Base-by-base conservation (phyloP, 208 protist genomes). In the Leishmania aethiopica region DNA sequence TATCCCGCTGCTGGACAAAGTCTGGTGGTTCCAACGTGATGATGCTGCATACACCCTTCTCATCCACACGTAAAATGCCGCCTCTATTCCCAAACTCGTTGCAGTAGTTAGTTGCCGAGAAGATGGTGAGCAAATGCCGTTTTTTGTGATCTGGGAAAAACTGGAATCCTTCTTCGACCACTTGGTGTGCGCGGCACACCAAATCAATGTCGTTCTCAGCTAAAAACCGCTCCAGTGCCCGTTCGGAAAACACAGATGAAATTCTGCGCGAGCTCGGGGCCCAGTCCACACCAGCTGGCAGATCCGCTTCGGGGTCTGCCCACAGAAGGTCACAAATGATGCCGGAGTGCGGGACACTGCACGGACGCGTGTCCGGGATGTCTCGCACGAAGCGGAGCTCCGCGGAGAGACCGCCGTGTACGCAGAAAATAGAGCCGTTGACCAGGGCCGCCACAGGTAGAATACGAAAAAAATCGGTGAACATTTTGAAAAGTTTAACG, bases 31-130 rank as follows among this genome's bases (percentile, higher is more conserved):
- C 95, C 8, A 98, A 71, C 0, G 99, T 97, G 75, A 99, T 96
- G 84, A 97, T 89, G 72, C 91, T 94, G 81, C 99, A 99, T 77
- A 99, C 98, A 0, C 99, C 89, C 6, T 97, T 96, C 64, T 99
- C 95, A 79, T 99, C 98, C 0, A 99, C 97, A 72, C 92, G 96
- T 93, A 99, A 97, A 88, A 99, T 97, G 8, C 99, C 99, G 28
- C 99, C 99, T n/a, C 98, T 92, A 84, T 99, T 99, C 78, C 99
- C 99, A 89, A 99, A 99, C 86, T 99, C 99, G 78, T 98, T 99
- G 90, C 99, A 99, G 87, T 99, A 99, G 93, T 99, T 99, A 45
- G 99, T 99, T 1, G 99, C 99, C 2, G 97, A 99, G 88, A 99
- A 99, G 13, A 99, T 87, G 0, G 99, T 99, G 32, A 99, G 98